phyloP scores from a whole-genome alignment of 495 filamentous ascomycete genomes.

The Daldinia concentrica region DNA sequence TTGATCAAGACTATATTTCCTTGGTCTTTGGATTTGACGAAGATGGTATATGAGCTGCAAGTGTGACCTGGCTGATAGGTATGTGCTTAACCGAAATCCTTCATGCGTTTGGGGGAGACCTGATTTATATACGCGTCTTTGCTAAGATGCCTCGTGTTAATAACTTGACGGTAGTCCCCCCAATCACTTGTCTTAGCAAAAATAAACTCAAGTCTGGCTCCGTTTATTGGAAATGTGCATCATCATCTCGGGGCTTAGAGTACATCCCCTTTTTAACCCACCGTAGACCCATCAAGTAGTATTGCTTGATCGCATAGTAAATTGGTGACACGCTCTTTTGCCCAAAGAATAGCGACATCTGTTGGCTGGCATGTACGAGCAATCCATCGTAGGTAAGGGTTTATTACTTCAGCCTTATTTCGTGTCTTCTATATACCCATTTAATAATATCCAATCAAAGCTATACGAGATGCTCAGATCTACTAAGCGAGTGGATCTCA shows the following conservation, averaged over 20 bases:
- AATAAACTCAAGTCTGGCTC: neutral
- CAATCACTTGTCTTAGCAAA: neutral
- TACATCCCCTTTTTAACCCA: no score
- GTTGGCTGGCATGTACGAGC: neutral
- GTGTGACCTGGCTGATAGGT: no score
- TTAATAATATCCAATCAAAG: conserved; percentile 9
- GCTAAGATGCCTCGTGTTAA: neutral
- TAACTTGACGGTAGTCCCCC: neutral
- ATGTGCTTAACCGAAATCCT: no score
- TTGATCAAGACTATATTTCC: no score
- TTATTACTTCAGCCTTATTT: neutral
- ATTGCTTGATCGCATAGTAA: no score
- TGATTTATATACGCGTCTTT: neutral
- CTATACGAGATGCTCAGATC: conserved; percentile 3
- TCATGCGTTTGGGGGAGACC: no score
- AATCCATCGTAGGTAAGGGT: neutral
- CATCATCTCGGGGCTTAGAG: neutral
- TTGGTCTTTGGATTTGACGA: no score
- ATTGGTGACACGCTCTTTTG: no score
- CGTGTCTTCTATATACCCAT: neutral
- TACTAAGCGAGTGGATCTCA: conserved; percentile 1
- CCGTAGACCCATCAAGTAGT: no score
- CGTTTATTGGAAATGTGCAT: neutral
- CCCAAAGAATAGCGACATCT: neutral
- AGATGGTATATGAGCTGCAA: no score